Evolutionary conservation across 768 basidiomycete genomes (phyloP), one percentile per base, ranked within the genome.

Genomic region (Tubosaeta brunneosetosa): DNA sequence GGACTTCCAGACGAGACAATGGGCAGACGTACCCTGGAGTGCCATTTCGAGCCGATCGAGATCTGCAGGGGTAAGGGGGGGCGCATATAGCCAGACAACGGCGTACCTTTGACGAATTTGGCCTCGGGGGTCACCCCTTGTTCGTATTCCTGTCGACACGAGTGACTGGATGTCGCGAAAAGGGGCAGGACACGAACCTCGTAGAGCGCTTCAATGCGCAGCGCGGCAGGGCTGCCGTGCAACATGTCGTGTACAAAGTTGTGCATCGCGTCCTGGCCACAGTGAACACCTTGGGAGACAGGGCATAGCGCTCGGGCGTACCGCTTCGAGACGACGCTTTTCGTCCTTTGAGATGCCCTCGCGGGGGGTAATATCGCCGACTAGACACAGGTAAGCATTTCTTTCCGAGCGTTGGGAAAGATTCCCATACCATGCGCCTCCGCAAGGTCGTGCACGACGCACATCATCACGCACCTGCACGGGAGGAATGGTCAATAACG

Each of bases 401-500:
- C n/a, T 2, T 43, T 12, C 17, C 6, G 27, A 8, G 5, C 9
- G 10, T 1, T 27, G 7, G n/a, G 3, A 10, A 14, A 4, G 7
- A 10, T 2, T 2, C 3, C 5, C 19, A 59, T 46, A 86, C 91
- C 87, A 77, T 93, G 88, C 1, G 95, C 95, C 69, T 99, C 95
- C 6, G 94, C 94, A 12, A 99, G 80, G 70, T 99, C 95, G 63
- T 99, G 95, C 13, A 97, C 91, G 34, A 95, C 59, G n/a, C 83
- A 83, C 80, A 97, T 86, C 89, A 94, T 86, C 13, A 90, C 85
- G 53, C 88, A 91, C 77, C 86, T 88, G 38, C 27, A 29, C 8
- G 27, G 27, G 27, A 29, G 9, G 40, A 46, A 16, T 41, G n/a
- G 29, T 34, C 26, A 34, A 8, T 19, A 9, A 50, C 19, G 33